Base-by-base conservation (phyloP, 2,329 filamentous ascomycete species). In the Fusarium sp. region DNA sequence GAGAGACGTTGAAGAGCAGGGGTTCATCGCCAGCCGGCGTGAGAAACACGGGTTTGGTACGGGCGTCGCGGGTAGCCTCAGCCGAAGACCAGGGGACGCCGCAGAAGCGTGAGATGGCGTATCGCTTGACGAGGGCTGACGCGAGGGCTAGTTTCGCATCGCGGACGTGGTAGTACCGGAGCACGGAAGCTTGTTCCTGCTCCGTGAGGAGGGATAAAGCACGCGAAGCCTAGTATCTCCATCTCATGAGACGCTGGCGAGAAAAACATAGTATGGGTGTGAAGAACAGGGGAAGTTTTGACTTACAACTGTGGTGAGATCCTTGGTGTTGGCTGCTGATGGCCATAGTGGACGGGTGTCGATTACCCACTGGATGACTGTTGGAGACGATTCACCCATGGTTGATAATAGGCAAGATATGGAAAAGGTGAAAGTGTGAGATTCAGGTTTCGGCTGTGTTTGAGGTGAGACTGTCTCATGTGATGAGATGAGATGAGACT, bases 121-220 rank as follows among this genome's bases (percentile, higher is more conserved):
- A 87, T 65, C 92, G 91, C 84, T 96, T 96, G 69, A 95, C 86
- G 59, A 96, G 87, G 50, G 91, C 89, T 20, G 93, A 95, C 27
- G 84, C 92, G 47, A 96, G 87, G 58, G 89, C 89, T 88, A 95
- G 92, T 80, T 93, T 93, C 63, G 93, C 93, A 82, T 95, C 94
- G 79, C 89, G 86, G 76, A 92, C 85, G 81, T 92, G 90, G 83
- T 90, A 89, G 83, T 90, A 94, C 66, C 86, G 86, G 10, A 91
- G 86, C 35, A 92, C 88, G 15, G 83, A 82, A 61, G 87, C 81
- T 70, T 88, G 89, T 80, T 95, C 92, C 11, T 88, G 83, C 1
- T 83, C 76, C 2, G 85, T 81, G 58, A 92, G 85, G 32, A 92
- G 84, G 10, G 83, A 81, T 38, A 92, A 82, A 25, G 88, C 87